Conservation (phyloP, 257 asterid species). For the Striga asiatica region DNA sequence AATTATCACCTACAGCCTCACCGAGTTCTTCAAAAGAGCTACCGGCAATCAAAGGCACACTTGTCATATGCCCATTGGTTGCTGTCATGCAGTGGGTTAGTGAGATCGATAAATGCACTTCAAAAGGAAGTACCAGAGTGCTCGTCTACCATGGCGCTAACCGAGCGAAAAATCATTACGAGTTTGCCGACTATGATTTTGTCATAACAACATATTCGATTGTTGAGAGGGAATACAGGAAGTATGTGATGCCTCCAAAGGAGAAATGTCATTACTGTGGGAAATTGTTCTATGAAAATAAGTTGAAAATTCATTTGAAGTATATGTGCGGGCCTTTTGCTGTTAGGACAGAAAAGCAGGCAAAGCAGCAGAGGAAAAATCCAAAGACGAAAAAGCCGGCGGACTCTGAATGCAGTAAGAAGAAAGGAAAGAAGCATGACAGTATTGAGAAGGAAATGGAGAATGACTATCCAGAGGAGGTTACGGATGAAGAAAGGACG, state of each 20-base stretch:
- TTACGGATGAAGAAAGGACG: slow-evolving; percentile 35
- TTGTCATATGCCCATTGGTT: slow-evolving; percentile 88
- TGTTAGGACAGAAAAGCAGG: slow-evolving; percentile 59
- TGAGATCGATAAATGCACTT: slow-evolving; percentile 79
- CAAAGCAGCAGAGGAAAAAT: slow-evolving; percentile 67
- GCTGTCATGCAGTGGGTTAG: slow-evolving; percentile 86
- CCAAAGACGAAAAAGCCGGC: slow-evolving; percentile 23
- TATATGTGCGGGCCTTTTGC: slow-evolving; percentile 82
- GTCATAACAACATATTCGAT: slow-evolving; percentile 83
- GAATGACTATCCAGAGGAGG: slow-evolving; percentile 21
- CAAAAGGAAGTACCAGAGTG: slow-evolving; percentile 65
- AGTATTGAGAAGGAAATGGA: slow-evolving; percentile 23
- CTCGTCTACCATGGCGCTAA: slow-evolving; percentile 86
- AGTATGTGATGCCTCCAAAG: slow-evolving; percentile 78
- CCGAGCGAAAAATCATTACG: slow-evolving; percentile 42
- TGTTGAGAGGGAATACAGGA: slow-evolving; percentile 78
- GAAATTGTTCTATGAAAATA: slow-evolving; percentile 34
- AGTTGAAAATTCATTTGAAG: slow-evolving; percentile 54
- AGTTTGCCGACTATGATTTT: slow-evolving; percentile 70
- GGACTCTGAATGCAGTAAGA: slow-evolving; percentile 19
- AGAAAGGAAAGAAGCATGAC: slow-evolving; percentile 19
- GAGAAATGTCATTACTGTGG: slow-evolving; percentile 73
- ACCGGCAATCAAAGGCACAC: slow-evolving; percentile 64
- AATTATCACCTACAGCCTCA: slow-evolving; percentile 29
- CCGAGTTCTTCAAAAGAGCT: slow-evolving; percentile 36